Conservation (phyloP, 139 green algal genomes). For the Chlorella vulgaris region DNA sequence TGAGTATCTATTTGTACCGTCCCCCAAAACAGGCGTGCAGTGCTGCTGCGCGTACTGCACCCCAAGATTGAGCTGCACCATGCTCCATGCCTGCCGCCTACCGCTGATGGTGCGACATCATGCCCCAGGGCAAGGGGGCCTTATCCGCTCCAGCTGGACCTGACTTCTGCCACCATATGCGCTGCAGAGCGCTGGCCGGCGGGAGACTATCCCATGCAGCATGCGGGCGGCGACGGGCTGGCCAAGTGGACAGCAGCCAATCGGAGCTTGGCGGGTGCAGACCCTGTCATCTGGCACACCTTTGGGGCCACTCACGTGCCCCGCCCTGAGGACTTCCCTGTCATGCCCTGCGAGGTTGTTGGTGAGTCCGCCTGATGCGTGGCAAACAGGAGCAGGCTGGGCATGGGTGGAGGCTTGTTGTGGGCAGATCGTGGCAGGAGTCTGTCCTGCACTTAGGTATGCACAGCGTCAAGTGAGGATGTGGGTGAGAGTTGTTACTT, state of each 20-base stretch:
- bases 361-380: background rate
- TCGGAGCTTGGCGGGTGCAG: constrained; percentile 53
- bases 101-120: too few species aligned
- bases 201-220: constrained; percentile 22
- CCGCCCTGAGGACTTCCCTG: constrained; percentile 79
- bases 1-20: background rate
- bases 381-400: too few species aligned
- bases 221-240: constrained; percentile 11
- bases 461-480: too few species aligned
- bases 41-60: background rate
- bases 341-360: constrained; percentile 83
- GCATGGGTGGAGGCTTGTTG: too few species aligned
- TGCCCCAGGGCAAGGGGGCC: too few species aligned
- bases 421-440: too few species aligned
- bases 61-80: too few species aligned
- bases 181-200: constrained; percentile 24
- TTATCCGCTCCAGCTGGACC: background rate
- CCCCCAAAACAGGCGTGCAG: background rate
- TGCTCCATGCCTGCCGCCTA: background rate
- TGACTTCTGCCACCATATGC: background rate
- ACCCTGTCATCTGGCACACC: constrained; percentile 85
- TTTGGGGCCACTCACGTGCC: constrained; percentile 85
- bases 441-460: too few species aligned
- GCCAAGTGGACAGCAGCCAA: constrained; percentile 35
- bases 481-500: too few species aligned